Conservation (phyloP, 2,329 filamentous ascomycete species). For the Sporothrix euskadiensis region DNA sequence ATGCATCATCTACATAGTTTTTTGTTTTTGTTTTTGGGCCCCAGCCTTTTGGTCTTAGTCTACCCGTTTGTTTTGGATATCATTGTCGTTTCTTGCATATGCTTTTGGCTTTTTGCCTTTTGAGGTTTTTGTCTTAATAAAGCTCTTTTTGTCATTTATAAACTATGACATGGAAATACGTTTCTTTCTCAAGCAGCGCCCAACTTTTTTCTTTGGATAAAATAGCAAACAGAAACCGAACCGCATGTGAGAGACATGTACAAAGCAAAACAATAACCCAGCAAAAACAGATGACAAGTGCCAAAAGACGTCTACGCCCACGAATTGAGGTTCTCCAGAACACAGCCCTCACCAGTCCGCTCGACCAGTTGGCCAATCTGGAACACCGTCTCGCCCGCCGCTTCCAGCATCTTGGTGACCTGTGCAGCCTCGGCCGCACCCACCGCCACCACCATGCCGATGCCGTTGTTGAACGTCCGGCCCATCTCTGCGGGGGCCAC, state of each 20-base stretch:
- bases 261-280: neutral
- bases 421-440: constrained; percentile 69
- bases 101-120: neutral
- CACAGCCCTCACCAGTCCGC: constrained; percentile 58
- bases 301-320: constrained; percentile 38
- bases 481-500: constrained; percentile 79
- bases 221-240: neutral
- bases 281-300: neutral
- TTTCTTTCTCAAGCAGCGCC: constrained; percentile 2
- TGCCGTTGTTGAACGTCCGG: constrained; percentile 88
- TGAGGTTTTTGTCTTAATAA: neutral
- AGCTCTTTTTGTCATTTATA: neutral
- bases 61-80: neutral
- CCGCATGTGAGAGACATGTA: neutral
- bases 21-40: neutral
- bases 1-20: constrained; percentile 9
- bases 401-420: constrained; percentile 61
- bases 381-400: constrained; percentile 74
- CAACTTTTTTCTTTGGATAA: constrained; percentile 16
- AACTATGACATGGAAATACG: neutral
- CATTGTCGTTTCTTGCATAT: neutral
- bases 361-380: constrained; percentile 70
- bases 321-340: constrained; percentile 58
- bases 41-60: neutral
- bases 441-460: constrained; percentile 92